These are phyloP conservation scores for Orobanche coerulescens DNA, from an alignment of 257 asterid species.

Conservation along the genomic window DNA sequence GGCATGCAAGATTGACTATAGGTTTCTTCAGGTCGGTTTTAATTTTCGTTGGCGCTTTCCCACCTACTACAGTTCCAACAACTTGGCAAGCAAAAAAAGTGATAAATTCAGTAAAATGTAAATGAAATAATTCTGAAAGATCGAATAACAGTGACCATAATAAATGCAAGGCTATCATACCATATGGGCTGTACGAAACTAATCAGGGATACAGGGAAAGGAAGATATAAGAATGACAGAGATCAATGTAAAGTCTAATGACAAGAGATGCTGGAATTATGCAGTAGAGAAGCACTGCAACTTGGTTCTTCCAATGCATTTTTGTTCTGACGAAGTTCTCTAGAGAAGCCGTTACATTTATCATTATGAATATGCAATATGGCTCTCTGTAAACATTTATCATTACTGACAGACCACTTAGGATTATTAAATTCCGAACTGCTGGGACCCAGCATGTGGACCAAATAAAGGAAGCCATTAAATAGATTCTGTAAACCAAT, in stretches of 20 bases:
- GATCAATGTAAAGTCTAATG: neutral
- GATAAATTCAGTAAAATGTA: conserved; percentile 23
- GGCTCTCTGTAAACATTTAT: neutral
- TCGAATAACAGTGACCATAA: neutral
- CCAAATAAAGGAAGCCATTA: neutral
- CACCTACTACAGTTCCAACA: conserved; percentile 98
- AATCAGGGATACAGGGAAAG: too few relatives aligned
- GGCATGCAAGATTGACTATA: conserved; percentile 93
- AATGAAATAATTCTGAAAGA: conserved; percentile 6
- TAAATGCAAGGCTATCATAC: neutral
- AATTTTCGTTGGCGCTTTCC: conserved; percentile 96
- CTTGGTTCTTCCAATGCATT: neutral
- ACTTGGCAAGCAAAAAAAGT: conserved; percentile 37
- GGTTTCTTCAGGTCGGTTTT: conserved; percentile 99
- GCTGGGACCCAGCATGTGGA: neutral
- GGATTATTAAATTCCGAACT: neutral
- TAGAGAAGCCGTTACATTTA: neutral
- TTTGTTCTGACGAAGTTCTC: neutral
- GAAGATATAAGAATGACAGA: neutral
- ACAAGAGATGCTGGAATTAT: neutral
- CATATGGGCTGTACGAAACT: neutral
- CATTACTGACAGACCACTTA: neutral
- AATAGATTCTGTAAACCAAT: neutral
- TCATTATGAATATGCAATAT: neutral
- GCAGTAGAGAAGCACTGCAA: neutral